phyloP scores from a whole-genome alignment of 2,329 filamentous ascomycete species.

The Raffaelea ambrosiae region DNA sequence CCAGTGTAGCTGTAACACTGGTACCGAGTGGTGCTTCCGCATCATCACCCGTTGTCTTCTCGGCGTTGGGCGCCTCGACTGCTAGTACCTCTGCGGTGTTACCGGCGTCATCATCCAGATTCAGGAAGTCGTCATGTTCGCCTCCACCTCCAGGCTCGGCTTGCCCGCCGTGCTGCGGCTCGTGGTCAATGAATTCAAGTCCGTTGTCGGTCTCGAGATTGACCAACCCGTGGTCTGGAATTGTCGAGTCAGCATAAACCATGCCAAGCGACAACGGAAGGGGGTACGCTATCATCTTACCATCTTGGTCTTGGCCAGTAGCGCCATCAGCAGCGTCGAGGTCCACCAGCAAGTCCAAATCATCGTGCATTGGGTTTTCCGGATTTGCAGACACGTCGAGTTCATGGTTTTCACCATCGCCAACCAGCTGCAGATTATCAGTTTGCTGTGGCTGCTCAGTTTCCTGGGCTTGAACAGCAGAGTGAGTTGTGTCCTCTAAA shows the following conservation, averaged over 20 bases:
- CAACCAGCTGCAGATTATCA: neutral
- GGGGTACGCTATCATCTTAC: neutral
- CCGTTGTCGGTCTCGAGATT: conserved; percentile 8
- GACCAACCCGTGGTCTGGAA: neutral
- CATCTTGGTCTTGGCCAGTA: conserved; percentile 3
- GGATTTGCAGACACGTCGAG: neutral
- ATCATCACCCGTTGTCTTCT: conserved; percentile 1
- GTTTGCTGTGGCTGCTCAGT: neutral
- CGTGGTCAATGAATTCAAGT: neutral
- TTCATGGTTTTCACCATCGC: neutral
- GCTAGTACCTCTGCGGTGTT: neutral
- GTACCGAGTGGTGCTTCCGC: conserved; percentile 1
- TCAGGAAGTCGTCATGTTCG: conserved; percentile 8
- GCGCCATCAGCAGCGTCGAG: conserved; percentile 1
- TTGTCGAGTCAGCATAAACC: neutral
- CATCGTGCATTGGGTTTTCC: neutral
- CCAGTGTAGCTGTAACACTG: conserved; percentile 22
- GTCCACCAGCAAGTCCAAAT: conserved; percentile 8
- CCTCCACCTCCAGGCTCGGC: neutral
- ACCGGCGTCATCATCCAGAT: conserved; percentile 9
- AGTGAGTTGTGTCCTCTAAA: conserved; percentile 1
- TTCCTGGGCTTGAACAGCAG: neutral
- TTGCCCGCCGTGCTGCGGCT: neutral
- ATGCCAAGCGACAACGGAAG: neutral
- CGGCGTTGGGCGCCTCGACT: neutral